Base-by-base conservation (phyloP, 495 filamentous ascomycete species). In the Physcia stellaris region DNA sequence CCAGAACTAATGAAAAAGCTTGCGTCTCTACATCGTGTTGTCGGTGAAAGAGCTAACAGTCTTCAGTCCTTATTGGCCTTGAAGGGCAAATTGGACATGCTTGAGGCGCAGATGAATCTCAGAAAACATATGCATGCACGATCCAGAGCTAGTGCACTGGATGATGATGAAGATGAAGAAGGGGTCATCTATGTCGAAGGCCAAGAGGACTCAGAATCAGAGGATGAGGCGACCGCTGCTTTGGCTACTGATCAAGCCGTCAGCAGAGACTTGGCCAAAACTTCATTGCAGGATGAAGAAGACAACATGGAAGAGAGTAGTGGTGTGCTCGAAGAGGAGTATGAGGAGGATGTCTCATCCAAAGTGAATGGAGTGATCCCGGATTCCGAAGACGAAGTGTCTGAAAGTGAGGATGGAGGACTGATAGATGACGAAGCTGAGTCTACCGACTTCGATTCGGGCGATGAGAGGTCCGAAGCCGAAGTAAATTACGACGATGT, bases 21-120 rank as follows among this genome's bases (percentile, higher is more conserved):
- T 32, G 62, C 70, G 15, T 79, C 79, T 19, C 69, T 98, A 6
- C 76, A 83, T 55, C 74, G 77, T 41, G 86, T 94, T 17, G 72
- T 95, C 47, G 79, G 86, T 40, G 82, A 88, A 56, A 73, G 90
- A 15, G 83, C 86, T 12, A 75, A 74, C 10, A 85, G 79, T 20
- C 66, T 96, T n/a, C 73, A 81, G 18, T 80, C 78, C 30, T 62
- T 98, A 24, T 66, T 95, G 17, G 66, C 83, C n/a, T 67, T 98
- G 19, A 92, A 94, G 62, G 87, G 87, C 11, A 87, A 90, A 53
- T 70, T 95, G 7, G 88, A 95, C 53, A 79, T 95, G 75, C 62
- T 94, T 32, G 73, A 85, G 40, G 78, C 85, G 9, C 90, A 98
- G 57, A 71, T 94, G 40, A 73, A 85, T 44, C 58, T 93, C 43